phyloP scores from a whole-genome alignment of 1,139 yeast genomes.

The Blastobotrys raffinosifermentans region DNA sequence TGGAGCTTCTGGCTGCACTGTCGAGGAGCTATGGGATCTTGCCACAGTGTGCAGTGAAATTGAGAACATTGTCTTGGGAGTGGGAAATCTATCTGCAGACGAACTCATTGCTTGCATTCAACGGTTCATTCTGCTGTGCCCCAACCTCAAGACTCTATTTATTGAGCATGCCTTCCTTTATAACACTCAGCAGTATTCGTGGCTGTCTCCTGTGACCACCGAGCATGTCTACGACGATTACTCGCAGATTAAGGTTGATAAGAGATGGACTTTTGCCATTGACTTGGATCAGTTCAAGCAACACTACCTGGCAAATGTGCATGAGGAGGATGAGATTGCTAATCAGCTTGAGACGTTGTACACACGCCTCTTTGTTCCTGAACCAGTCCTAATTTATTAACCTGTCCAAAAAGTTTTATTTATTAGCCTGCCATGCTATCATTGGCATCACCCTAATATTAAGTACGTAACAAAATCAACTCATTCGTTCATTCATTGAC shows the following conservation, averaged over 20 bases:
- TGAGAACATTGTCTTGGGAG: conserved; percentile 6
- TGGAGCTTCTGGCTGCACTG: conserved; percentile 5
- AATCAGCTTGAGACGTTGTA: too few relatives aligned
- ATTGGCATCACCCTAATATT: conserved; percentile 1
- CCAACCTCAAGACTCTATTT: conserved; percentile 5
- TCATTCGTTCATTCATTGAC: conserved; percentile 2
- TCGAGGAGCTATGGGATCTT: conserved; percentile 8
- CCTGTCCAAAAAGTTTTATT: too few relatives aligned
- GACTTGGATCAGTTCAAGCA: conserved; percentile 9
- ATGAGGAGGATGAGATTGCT: too few relatives aligned
- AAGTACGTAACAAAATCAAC: not conserved
- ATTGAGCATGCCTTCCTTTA: conserved; percentile 8
- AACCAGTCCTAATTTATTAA: too few relatives aligned
- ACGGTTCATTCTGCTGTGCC: conserved; percentile 7
- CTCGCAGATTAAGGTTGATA: conserved; percentile 9
- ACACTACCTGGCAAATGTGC: too few relatives aligned
- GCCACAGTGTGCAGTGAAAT: conserved; percentile 6
- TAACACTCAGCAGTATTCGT: not conserved
- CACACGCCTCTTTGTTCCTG: too few relatives aligned
- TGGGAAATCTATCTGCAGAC: conserved; percentile 4
- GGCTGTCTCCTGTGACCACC: not conserved
- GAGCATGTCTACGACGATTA: conserved; percentile 9
- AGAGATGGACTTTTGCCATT: conserved; percentile 7
- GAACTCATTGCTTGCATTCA: conserved; percentile 9
- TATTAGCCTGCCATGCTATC: too few relatives aligned